Base-by-base conservation (phyloP, 2,329 filamentous ascomycete species). In the Emericellopsis atlantica region DNA sequence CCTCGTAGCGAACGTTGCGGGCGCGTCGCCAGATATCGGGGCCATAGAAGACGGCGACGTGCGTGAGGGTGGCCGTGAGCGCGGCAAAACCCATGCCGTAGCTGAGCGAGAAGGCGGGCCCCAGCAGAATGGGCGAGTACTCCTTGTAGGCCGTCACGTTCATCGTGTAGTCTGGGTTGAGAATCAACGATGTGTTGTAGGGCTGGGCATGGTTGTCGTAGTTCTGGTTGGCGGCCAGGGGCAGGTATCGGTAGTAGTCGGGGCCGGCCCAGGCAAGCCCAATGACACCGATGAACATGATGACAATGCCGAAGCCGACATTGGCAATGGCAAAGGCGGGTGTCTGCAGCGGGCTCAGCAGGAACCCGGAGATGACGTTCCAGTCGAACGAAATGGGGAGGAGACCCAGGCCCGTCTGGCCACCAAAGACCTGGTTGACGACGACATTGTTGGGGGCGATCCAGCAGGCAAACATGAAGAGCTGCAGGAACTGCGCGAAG, bases 331-430 rank as follows among this genome's bases (percentile, higher is more conserved):
- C 75, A 51, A 76, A 72, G 54, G 69, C 76, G 3, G 76, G 76
- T 2, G 72, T 66, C 43, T 77, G 74, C 21, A 80, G 56, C 8
- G 75, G 76, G n/a, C 67, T 73, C 10, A 58, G 55, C 40, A 74
- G 61, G 49, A 71, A 80, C 10, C 69, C 74, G 2, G 70, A 67
- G 44, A 79, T 64, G 40, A 75, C 66, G 39, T 69, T 72, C 79
- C 79, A 83, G 56, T 83, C 79, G 43, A 84, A 76, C 0, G 77
- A 80, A 12, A 81, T 67, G 10, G 78, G 78, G 22, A 82, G 63
- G 11, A 84, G 58, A 1, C 72, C 76, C 5, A 82, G 58, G 1
- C 79, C 78, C 6, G 71, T 72, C 41, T 66, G 66, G 6, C 74
- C 76, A 4, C 79, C 79, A 44, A 82, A 82, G 6, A 83, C 51